Base-by-base conservation (phyloP, 2,329 filamentous ascomycete species). In the Verticillium nubilum region DNA sequence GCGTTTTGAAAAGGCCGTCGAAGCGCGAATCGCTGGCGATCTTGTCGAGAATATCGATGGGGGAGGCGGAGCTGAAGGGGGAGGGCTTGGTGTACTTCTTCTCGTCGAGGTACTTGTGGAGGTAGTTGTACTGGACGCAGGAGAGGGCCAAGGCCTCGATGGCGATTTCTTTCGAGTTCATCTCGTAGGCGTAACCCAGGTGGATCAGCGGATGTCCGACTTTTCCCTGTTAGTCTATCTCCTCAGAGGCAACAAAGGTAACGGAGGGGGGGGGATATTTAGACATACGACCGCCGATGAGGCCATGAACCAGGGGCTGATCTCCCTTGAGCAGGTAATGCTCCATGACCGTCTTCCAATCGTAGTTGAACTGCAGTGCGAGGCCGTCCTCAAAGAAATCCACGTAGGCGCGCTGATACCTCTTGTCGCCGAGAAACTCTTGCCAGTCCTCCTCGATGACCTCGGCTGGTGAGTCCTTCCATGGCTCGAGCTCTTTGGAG, bases 331-430 rank as follows among this genome's bases (percentile, higher is more conserved):
- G 90, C 53, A 99, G 74, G 70, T 89, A 98, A 62, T 93, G 84
- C 3, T 86, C 77, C 9, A 96, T 78, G 2, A 96, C 85, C 58
- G 81, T 79, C 69, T 89, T 90, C 91, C 95, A 97, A 69, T 97
- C 85, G 71, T 97, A 98, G 35, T 86, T 80, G 67, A 87, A 84
- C 28, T 78, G 76, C 72, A 84, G 76, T 3, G 91, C 92, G 29
- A 98, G 79, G 68, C 92, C 86, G 71, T 99, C 95, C 72, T 99
- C 95, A 70, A 96, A 98, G 71, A 95, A 98, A 72, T 99, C 93
- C 59, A 99, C 80, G 69, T 88, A 99, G 0, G 92, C 94, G 61
- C 94, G 85, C 74, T 99, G 92, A 69, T 96, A 97, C 63, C 79
- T 85, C 67, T 82, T 83, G 70, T 92, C 86, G 25, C 94, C 93